A percentile compares a stretch with the other conserved stretches of the same genome.
These are phyloP conservation scores for Backusella mclennaniae DNA, from an alignment of 192 early-diverging fungal genomes.

Conservation along the genomic window DNA sequence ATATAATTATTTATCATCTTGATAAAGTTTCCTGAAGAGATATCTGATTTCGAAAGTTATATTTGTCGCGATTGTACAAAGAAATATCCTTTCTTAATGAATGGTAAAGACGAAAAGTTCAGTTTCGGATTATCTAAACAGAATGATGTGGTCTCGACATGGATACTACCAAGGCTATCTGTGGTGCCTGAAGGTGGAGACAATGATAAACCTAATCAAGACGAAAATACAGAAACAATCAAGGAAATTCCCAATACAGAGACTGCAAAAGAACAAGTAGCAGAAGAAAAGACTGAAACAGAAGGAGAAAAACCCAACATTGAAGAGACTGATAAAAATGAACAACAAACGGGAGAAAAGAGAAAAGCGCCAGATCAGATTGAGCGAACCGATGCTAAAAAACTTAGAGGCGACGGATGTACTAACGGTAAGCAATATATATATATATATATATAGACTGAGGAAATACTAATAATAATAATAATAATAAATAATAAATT, in stretches of 20 bases:
- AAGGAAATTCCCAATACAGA: background rate
- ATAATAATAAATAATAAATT: too few species aligned
- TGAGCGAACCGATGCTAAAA: background rate
- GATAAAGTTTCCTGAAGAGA: conserved; percentile 46
- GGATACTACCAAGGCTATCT: conserved; percentile 16
- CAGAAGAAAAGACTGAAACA: background rate
- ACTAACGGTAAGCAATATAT: background rate
- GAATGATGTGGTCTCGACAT: conserved; percentile 30
- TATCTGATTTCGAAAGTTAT: conserved; percentile 61
- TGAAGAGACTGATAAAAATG: background rate
- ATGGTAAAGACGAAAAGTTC: conserved; percentile 17
- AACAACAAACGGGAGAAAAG: background rate
- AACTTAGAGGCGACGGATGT: background rate
- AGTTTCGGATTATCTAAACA: conserved; percentile 12
- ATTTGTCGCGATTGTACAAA: conserved; percentile 65
- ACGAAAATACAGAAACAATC: background rate
- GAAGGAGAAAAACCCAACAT: background rate
- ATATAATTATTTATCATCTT: background rate
- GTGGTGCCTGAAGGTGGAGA: background rate
- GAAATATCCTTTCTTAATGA: conserved; percentile 43
- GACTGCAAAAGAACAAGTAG: background rate
- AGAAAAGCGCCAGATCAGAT: background rate
- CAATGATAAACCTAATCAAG: background rate
- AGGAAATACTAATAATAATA: background rate
- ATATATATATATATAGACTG: background rate